phyloP scores from a whole-genome alignment of 1,139 yeast genomes.

The Yamadazyma friedrichii region DNA sequence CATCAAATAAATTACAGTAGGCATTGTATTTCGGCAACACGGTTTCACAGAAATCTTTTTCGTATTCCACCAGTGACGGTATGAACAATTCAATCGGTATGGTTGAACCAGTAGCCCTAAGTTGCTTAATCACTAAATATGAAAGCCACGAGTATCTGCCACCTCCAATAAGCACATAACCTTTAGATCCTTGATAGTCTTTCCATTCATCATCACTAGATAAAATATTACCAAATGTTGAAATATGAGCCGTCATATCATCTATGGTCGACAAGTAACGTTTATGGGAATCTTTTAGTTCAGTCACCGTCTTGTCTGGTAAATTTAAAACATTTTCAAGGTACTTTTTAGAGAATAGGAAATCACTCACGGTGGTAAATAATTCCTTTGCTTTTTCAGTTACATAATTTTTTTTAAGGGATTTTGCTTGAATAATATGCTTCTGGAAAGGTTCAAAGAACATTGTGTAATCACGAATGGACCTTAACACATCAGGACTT shows the following conservation, averaged over 20 bases:
- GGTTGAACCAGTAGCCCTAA: constrained; percentile 38
- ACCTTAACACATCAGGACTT: constrained; percentile 2
- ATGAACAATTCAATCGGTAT: constrained; percentile 50
- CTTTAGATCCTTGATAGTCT: constrained; percentile 32
- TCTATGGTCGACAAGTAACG: constrained; percentile 32
- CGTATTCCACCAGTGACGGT: constrained; percentile 50
- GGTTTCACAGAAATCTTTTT: constrained; percentile 50
- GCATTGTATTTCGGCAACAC: constrained; percentile 53
- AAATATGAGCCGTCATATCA: constrained; percentile 27
- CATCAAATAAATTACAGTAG: constrained; percentile 50
- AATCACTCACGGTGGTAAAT: constrained; percentile 23
- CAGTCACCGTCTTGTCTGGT: constrained; percentile 28
- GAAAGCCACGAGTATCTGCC: constrained; percentile 46
- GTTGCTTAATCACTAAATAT: constrained; percentile 41
- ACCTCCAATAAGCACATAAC: constrained; percentile 47
- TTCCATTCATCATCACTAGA: constrained; percentile 37
- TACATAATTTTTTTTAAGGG: constrained; percentile 36
- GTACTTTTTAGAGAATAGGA: constrained; percentile 37
- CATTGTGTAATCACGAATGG: constrained; percentile 28
- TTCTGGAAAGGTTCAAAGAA: constrained; percentile 34
- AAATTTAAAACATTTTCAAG: constrained; percentile 40
- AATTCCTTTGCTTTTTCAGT: constrained; percentile 32
- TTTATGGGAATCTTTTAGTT: constrained; percentile 33
- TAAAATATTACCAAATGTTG: constrained; percentile 40
- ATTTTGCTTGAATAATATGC: constrained; percentile 26